Percentiles rank a stretch among this genome's conserved stretches.
Evolutionary conservation across 2,329 filamentous ascomycete species (phyloP).

Genomic region (Ilyonectria destructans): DNA sequence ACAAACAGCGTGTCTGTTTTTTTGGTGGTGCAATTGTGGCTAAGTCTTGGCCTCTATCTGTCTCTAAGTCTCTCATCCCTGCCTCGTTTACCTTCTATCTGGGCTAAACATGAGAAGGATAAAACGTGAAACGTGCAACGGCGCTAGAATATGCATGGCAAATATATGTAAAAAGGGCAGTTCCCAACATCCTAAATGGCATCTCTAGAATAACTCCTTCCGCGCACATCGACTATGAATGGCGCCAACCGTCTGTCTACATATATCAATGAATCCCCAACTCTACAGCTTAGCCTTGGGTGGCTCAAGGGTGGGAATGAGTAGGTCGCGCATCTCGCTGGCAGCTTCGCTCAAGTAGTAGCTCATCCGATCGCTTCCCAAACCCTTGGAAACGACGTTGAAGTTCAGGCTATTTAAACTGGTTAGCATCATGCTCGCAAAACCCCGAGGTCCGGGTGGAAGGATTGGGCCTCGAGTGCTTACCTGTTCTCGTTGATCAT

Average conservation of each 20-base stretch:
- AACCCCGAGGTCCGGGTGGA: neutral
- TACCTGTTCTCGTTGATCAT: constrained; percentile 99
- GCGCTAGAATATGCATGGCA: constrained; percentile 16
- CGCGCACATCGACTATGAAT: constrained; percentile 16
- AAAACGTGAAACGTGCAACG: neutral
- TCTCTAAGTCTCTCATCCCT: constrained; percentile 1
- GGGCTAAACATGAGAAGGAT: neutral
- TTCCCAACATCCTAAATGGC: constrained; percentile 1
- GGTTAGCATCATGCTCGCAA: constrained; percentile 30
- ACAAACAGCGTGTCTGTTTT: constrained; percentile 29
- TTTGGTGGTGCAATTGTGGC: neutral
- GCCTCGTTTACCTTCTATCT: neutral
- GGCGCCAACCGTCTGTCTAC: constrained; percentile 22
- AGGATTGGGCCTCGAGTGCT: constrained; percentile 45
- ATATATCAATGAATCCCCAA: constrained; percentile 3
- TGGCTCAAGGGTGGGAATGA: constrained; percentile 84
- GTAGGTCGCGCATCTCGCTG: constrained; percentile 87
- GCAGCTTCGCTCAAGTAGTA: constrained; percentile 97
- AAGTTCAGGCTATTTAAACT: constrained; percentile 85
- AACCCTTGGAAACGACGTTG: constrained; percentile 95
- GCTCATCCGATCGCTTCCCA: constrained; percentile 94
- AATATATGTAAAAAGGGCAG: neutral
- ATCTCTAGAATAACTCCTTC: constrained; percentile 26
- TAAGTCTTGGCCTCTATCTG: neutral
- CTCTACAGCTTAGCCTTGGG: constrained; percentile 90